Evolutionary conservation across 371 early-diverging fungal species (phyloP), one percentile per base, ranked within the genome.

Genomic region (Funneliformis caledonium): DNA sequence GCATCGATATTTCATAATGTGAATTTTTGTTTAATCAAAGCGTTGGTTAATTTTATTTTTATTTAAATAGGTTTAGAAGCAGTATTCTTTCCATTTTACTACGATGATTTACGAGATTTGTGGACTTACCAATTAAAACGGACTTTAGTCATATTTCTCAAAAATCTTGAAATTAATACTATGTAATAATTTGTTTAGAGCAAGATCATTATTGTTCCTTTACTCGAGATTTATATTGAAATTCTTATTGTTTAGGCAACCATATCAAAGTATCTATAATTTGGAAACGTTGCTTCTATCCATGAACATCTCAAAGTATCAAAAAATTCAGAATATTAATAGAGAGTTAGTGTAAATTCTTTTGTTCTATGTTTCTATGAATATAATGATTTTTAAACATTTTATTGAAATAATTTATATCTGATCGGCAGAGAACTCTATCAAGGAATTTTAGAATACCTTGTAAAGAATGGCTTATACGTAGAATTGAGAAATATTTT

Each of bases 91-190:
- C 60, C 81, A 62, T 77, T 70, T 33, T 60, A 16, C 76, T 75
- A 50, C 16, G 61, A 79, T n/a, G 80, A 79, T n/a, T 60, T 79
- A 56, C 72, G 72, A 4, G 59, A 45, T 45, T 60, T 31, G 19
- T 79, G 80, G 80, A 70, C 52, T 70, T 70, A 33, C 42, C 80
- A 79, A 79, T 43, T 72, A 42, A 79, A 79, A 50, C 9, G 47
- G 43, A 37, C 26, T 52, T 70, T 79, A 56, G 1, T 79, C 4
- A 59, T 79, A 22, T 79, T 79, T 67, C 60, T 79, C 56, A 69
- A 72, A 70, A 42, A 42, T 56, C 19, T 70, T 16, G 80, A 72
- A 72, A 70, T 45, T 19, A 22, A 67, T 16, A 19, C 2, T 1
- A 68, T 79, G 78, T 78, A 78, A 78, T 52, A 26, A 52, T 26